Evolutionary conservation across 192 early-diverging fungal species (phyloP).

Genomic region (Coemansia aciculifera): DNA sequence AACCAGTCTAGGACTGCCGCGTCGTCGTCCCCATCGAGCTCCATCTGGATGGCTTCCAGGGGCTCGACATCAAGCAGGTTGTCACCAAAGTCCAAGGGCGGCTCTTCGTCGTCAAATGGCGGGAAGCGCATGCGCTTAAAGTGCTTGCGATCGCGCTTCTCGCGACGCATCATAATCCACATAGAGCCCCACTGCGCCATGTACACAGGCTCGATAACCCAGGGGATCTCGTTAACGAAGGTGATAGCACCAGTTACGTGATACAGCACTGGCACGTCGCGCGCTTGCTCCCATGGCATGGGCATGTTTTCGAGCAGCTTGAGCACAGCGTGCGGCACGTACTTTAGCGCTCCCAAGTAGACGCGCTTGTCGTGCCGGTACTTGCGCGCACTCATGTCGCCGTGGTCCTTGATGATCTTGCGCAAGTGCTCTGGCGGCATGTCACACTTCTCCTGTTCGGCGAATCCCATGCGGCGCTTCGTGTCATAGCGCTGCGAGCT

Average conservation of each 20-base stretch:
- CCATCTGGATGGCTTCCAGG: constrained; percentile 98
- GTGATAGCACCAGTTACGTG: constrained; percentile 99
- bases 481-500: constrained; percentile 90
- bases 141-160: constrained; percentile 95
- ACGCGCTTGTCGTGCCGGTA: constrained; percentile 97
- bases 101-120: constrained; percentile 99
- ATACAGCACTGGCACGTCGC: constrained; percentile 95
- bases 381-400: constrained; percentile 98
- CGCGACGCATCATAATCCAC: constrained; percentile 99
- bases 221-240: constrained; percentile 95
- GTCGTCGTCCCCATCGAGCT: constrained; percentile 95
- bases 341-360: constrained; percentile 97
- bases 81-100: constrained; percentile 97
- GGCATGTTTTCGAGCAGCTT: constrained; percentile 99
- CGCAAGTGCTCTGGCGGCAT: constrained; percentile 98
- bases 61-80: constrained; percentile 98
- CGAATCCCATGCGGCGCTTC: constrained; percentile 93
- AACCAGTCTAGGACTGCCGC: constrained; percentile 90
- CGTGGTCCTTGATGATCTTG: constrained; percentile 99
- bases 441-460: constrained; percentile 90
- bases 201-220: constrained; percentile 97
- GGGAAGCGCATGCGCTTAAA: constrained; percentile 99
- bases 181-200: constrained; percentile 99
- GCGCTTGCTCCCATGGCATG: constrained; percentile 99
- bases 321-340: constrained; percentile 96